Conservation (phyloP, 768 basidiomycete species). For the Tulasnella calospora region DNA sequence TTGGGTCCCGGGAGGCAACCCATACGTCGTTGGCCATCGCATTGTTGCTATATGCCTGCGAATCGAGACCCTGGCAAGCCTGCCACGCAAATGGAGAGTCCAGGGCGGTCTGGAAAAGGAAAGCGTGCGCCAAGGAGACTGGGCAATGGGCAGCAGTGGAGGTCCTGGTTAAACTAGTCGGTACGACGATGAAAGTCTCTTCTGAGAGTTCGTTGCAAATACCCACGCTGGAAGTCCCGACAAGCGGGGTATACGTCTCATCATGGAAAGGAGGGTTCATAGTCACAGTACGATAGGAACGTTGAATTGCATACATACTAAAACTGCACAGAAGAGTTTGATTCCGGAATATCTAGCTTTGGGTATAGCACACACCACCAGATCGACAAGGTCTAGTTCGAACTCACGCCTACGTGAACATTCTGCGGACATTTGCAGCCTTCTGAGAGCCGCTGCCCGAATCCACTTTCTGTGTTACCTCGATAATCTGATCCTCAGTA, state of each 20-base stretch:
- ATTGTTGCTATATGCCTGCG: neutral
- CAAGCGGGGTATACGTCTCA: too few relatives aligned
- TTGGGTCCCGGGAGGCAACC: neutral
- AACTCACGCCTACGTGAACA: neutral
- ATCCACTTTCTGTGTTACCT: conserved; percentile 21
- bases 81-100: neutral
- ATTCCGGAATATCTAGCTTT: neutral
- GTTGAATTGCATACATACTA: neutral
- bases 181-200: neutral
- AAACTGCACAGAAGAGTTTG: neutral
- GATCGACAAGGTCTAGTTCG: neutral
- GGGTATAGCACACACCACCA: neutral
- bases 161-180: neutral
- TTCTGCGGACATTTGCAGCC: neutral
- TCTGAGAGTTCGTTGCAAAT: neutral
- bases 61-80: neutral
- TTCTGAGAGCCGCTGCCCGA: neutral
- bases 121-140: neutral
- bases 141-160: neutral
- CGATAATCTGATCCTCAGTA: conserved; percentile 22
- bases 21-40: neutral
- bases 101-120: neutral
- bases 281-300: neutral
- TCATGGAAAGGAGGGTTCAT: too few relatives aligned
- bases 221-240: too few relatives aligned